Percentiles rank a stretch among this genome's conserved stretches.
These are phyloP conservation scores for Echinosophora koreensis DNA, from an alignment of 306 rosid species.

Conservation along the genomic window DNA sequence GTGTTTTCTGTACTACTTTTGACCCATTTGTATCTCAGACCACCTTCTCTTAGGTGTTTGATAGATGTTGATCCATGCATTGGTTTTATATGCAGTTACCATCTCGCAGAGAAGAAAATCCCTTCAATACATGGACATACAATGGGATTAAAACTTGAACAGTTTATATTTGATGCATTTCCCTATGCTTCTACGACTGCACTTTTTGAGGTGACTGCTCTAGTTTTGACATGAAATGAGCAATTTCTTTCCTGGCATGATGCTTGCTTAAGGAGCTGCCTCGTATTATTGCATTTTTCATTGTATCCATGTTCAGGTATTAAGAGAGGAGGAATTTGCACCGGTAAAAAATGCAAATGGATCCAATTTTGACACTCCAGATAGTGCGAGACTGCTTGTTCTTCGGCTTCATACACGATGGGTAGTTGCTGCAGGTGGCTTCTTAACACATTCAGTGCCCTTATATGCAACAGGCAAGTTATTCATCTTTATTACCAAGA, in stretches of 20 bases:
- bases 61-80: conserved; percentile 41
- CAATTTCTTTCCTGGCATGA: conserved; percentile 27
- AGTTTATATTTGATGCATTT: conserved; percentile 95
- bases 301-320: conserved; percentile 63
- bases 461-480: conserved; percentile 85
- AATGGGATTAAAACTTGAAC: conserved; percentile 88
- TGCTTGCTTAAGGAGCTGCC: conserved; percentile 32
- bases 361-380: conserved; percentile 93
- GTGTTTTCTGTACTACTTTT: conserved; percentile 5
- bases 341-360: conserved; percentile 96
- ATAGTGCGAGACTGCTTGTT: conserved; percentile 91
- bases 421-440: conserved; percentile 99
- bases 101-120: conserved; percentile 96
- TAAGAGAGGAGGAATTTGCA: conserved; percentile 96
- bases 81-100: conserved; percentile 70
- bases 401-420: conserved; percentile 98
- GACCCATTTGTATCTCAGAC: neutral
- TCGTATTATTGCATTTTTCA: conserved; percentile 35
- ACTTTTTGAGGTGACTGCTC: conserved; percentile 83
- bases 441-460: conserved; percentile 98
- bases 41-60: conserved; percentile 5
- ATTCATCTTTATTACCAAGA: conserved; percentile 4
- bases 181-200: conserved; percentile 98
- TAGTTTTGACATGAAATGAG: conserved; percentile 11
- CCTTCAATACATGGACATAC: conserved; percentile 86